These are phyloP conservation scores for Papiliotrema terrestris DNA, from an alignment of 1,284 basidiomycete genomes.

Conservation along the genomic window DNA sequence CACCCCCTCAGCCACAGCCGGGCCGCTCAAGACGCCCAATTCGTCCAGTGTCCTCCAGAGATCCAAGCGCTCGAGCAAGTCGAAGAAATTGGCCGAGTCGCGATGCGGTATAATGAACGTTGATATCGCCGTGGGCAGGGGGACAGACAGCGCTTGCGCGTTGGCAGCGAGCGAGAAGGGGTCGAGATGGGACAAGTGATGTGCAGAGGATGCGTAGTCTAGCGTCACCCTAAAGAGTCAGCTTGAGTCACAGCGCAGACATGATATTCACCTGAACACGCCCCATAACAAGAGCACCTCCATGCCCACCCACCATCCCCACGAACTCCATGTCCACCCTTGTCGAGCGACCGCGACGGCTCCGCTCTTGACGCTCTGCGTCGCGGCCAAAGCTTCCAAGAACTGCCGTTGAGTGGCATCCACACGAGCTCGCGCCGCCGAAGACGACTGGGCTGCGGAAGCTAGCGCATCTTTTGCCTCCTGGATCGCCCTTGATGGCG, in stretches of 20 bases:
- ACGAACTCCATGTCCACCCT: constrained; percentile 24
- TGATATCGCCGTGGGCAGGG: constrained; percentile 21
- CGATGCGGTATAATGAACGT: constrained; percentile 19
- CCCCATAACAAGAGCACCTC: constrained; percentile 38
- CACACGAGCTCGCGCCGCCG: constrained; percentile 10
- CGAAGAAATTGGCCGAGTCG: constrained; percentile 32
- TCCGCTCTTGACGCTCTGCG: not conserved
- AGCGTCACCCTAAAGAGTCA: constrained; percentile 29
- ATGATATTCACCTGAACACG: constrained; percentile 35
- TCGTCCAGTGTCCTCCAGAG: constrained; percentile 16
- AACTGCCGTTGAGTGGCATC: constrained; percentile 20
- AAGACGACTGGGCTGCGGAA: constrained; percentile 10
- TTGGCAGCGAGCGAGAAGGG: constrained; percentile 21
- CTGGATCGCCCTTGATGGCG: constrained; percentile 20
- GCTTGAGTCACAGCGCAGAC: not conserved
- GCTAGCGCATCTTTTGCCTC: constrained; percentile 15
- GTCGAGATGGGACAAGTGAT: constrained; percentile 20
- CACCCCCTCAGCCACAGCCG: constrained; percentile 4
- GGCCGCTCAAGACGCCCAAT: not conserved
- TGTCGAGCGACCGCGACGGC: constrained; percentile 11
- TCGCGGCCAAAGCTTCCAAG: constrained; percentile 17
- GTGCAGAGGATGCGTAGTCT: constrained; percentile 34
- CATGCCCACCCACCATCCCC: constrained; percentile 29
- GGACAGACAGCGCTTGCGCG: constrained; percentile 19
- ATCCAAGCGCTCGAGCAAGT: constrained; percentile 27